Evolutionary conservation across 1,139 yeast species (phyloP).

Genomic region (Taphrina communis): DNA sequence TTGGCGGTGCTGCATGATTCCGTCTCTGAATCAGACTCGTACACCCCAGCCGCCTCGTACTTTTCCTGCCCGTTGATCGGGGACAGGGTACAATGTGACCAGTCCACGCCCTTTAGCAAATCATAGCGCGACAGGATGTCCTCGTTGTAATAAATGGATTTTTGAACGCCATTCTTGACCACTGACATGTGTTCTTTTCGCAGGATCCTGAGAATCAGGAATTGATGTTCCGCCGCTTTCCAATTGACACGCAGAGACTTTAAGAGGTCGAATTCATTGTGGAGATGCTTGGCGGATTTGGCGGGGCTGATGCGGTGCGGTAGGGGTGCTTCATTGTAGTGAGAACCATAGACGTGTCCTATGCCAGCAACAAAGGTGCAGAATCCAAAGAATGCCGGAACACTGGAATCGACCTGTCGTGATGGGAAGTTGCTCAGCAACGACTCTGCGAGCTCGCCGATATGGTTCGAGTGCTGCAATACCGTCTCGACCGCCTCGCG

Average conservation of each 20-base stretch:
- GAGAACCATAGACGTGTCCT: conserved; percentile 11
- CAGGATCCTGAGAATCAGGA: conserved; percentile 6
- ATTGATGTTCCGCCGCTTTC: conserved; percentile 7
- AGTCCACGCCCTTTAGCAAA: conserved; percentile 6
- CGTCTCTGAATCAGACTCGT: neutral
- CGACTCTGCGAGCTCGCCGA: conserved; percentile 7
- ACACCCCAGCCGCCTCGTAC: conserved; percentile 12
- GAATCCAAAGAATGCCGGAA: conserved; percentile 10
- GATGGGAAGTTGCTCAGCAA: conserved; percentile 6
- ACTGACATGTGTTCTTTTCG: conserved; percentile 13
- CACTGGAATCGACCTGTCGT: conserved; percentile 15
- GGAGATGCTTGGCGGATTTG: neutral
- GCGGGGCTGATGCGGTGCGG: conserved; percentile 18
- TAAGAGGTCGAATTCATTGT: conserved; percentile 6
- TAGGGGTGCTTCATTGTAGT: conserved; percentile 10
- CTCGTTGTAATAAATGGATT: conserved; percentile 9
- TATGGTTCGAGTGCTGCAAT: conserved; percentile 12
- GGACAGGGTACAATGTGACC: conserved; percentile 1
- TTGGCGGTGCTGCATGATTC: conserved; percentile 1
- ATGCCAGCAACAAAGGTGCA: conserved; percentile 11
- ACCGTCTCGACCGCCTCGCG: conserved; percentile 17
- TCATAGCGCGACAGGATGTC: conserved; percentile 15
- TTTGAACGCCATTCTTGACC: conserved; percentile 9
- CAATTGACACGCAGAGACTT: conserved; percentile 5
- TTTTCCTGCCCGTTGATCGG: conserved; percentile 11